Evolutionary conservation across 768 basidiomycete genomes (phyloP).

Genomic region (Pleurotus platypus): DNA sequence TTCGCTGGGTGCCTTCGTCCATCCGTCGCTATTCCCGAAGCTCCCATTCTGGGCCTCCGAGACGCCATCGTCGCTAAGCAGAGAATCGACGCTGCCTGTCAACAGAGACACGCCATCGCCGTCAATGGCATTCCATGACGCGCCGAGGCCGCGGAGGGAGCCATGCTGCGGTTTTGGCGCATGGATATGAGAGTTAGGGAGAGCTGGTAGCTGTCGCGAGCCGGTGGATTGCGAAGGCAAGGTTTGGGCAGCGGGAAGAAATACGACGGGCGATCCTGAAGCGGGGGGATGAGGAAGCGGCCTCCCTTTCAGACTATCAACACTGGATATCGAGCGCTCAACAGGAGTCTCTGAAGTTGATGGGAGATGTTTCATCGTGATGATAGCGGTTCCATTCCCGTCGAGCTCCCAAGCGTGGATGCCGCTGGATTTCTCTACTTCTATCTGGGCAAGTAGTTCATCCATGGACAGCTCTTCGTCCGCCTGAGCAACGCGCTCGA

Average conservation of each 20-base stretch:
- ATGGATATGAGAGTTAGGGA: background rate
- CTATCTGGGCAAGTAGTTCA: slow-evolving; percentile 3
- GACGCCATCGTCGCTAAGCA: background rate
- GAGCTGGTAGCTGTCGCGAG: background rate
- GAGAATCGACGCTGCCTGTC: slow-evolving; percentile 2
- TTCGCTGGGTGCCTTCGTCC: background rate
- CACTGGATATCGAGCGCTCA: background rate
- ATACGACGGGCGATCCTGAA: background rate
- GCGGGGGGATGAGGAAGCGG: background rate
- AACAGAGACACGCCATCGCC: background rate
- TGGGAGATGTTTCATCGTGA: slow-evolving; percentile 5
- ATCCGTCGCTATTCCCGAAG: background rate
- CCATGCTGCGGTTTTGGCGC: slow-evolving; percentile 1
- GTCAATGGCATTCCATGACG: slow-evolving; percentile 5
- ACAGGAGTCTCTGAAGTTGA: background rate
- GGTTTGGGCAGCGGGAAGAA: background rate
- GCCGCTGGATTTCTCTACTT: slow-evolving; percentile 5
- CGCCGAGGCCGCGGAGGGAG: slow-evolving; percentile 4
- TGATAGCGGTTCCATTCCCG: background rate
- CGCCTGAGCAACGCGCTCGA: background rate
- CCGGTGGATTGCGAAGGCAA: background rate
- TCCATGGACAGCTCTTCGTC: slow-evolving; percentile 13
- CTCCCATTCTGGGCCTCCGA: background rate
- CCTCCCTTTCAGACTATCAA: slow-evolving; percentile 1
- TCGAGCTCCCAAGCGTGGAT: slow-evolving; percentile 11